A percentile compares a stretch with the other conserved stretches of the same genome.
These are phyloP conservation scores for Hypoxylon rubiginosum DNA, from an alignment of 2,329 filamentous ascomycete species.

Conservation along the genomic window DNA sequence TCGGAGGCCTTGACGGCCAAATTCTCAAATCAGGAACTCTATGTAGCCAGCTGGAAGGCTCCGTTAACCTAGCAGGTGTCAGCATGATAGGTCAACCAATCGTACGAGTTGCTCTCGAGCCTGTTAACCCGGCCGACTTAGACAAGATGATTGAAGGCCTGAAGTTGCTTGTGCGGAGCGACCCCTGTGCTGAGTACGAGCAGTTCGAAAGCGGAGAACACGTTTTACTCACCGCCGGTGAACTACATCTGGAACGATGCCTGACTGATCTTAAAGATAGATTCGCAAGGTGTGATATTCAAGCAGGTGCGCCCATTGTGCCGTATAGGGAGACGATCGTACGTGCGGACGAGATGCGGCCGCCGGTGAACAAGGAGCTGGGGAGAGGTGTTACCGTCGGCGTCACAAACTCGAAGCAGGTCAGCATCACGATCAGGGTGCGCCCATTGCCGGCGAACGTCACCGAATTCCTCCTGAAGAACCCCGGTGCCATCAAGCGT, in stretches of 20 bases:
- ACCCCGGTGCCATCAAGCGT: conserved; percentile 81
- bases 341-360: conserved; percentile 89
- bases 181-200: conserved; percentile 96
- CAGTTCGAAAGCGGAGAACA: conserved; percentile 94
- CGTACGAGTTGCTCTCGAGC: conserved; percentile 95
- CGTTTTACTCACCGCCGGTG: conserved; percentile 92
- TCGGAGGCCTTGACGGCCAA: conserved; percentile 90
- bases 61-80: conserved; percentile 91
- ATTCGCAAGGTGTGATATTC: conserved; percentile 94
- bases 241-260: conserved; percentile 93
- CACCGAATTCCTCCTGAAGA: conserved; percentile 87
- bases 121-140: conserved; percentile 87
- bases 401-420: conserved; percentile 86
- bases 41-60: conserved; percentile 87
- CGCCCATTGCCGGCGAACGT: conserved; percentile 82
- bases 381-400: conserved; percentile 84
- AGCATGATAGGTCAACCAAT: conserved; percentile 86
- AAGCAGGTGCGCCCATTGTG: conserved; percentile 93
- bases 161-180: conserved; percentile 89
- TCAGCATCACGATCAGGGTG: conserved; percentile 81
- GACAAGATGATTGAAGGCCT: conserved; percentile 95
- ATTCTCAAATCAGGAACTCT: conserved; percentile 97
- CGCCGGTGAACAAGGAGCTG: conserved; percentile 85
- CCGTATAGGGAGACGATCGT: conserved; percentile 96
- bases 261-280: conserved; percentile 92